phyloP scores from a whole-genome alignment of 1,139 yeast genomes.

The Candida sp. region DNA sequence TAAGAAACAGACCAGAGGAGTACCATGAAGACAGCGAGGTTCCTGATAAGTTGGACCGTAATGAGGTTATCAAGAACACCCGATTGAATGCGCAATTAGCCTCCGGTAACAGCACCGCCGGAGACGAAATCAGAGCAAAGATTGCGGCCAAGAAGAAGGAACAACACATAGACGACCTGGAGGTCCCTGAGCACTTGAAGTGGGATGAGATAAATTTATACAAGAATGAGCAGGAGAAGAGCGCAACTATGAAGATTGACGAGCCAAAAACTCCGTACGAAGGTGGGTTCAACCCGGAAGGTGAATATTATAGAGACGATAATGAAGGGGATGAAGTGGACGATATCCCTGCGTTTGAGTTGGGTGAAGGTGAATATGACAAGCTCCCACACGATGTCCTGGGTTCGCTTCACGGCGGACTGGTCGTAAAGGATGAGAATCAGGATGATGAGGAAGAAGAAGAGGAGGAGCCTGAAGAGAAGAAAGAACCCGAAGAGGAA shows the following conservation, averaged over 20 bases:
- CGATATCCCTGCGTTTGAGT: slow-evolving; percentile 41
- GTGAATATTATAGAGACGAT: slow-evolving; percentile 80
- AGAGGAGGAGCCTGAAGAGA: slow-evolving; percentile 50
- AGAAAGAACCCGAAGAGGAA: slow-evolving; percentile 49
- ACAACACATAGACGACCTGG: slow-evolving; percentile 7
- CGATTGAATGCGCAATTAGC: slow-evolving; percentile 42
- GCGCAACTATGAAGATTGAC: slow-evolving; percentile 83
- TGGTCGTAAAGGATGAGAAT: slow-evolving; percentile 27
- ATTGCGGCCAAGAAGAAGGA: slow-evolving; percentile 28
- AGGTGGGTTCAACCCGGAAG: slow-evolving; percentile 86
- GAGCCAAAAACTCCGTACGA: slow-evolving; percentile 99
- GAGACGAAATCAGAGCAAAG: slow-evolving; percentile 45
- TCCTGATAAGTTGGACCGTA: slow-evolving; percentile 40
- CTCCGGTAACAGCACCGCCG: slow-evolving; percentile 30
- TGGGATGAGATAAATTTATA: slow-evolving; percentile 80
- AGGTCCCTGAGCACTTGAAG: slow-evolving; percentile 39
- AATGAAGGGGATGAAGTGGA: slow-evolving; percentile 56
- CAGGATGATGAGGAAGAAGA: slow-evolving; percentile 33
- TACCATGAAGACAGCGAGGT: slow-evolving; percentile 14
- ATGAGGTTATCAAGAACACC: slow-evolving; percentile 49
- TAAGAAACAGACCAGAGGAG: slow-evolving; percentile 36
- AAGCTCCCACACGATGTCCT: slow-evolving; percentile 15
- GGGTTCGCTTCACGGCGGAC: slow-evolving; percentile 42
- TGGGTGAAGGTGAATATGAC: slow-evolving; percentile 51
- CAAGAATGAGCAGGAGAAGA: slow-evolving; percentile 69